These are phyloP conservation scores for Cystobasidiopsis lactophilus DNA, from an alignment of 768 basidiomycete species.

Conservation along the genomic window DNA sequence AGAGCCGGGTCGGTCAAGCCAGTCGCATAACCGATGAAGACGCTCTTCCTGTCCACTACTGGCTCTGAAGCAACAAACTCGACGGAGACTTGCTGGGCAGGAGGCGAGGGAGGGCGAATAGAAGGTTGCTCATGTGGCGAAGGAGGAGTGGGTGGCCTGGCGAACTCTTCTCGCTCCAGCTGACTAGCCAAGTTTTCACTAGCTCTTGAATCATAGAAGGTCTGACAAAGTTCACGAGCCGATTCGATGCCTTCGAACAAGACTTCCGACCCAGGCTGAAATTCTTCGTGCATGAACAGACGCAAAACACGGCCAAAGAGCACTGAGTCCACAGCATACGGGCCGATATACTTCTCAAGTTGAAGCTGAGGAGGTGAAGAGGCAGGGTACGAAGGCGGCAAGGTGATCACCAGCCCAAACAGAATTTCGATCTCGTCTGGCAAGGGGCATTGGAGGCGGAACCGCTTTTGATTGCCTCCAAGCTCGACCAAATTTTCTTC, in stretches of 20 bases:
- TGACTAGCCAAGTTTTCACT: background rate
- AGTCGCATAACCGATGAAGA: conserved; percentile 22
- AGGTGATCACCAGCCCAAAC: conserved; percentile 13
- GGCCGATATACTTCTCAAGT: conserved; percentile 24
- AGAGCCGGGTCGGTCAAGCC: conserved; percentile 22
- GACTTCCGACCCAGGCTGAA: background rate
- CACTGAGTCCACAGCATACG: conserved; percentile 22
- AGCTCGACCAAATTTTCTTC: too few relatives aligned
- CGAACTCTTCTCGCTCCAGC: conserved; percentile 1
- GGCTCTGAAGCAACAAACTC: conserved; percentile 50
- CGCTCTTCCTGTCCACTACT: conserved; percentile 51
- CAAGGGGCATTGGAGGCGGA: too few relatives aligned
- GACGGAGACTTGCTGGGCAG: too few relatives aligned
- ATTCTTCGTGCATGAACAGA: background rate
- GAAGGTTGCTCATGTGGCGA: background rate
- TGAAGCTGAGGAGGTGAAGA: conserved; percentile 24
- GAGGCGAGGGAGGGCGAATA: conserved; percentile 37
- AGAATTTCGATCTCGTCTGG: too few relatives aligned
- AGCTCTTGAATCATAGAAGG: conserved; percentile 3
- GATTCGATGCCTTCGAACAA: conserved; percentile 3
- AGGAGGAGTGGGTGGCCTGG: conserved; percentile 2
- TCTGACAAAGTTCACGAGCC: conserved; percentile 1
- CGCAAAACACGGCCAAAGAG: conserved; percentile 20
- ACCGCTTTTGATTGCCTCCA: too few relatives aligned
- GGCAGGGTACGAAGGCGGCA: conserved; percentile 25